phyloP scores from a whole-genome alignment of 371 early-diverging fungal genomes.

The Chytridiales sp. region DNA sequence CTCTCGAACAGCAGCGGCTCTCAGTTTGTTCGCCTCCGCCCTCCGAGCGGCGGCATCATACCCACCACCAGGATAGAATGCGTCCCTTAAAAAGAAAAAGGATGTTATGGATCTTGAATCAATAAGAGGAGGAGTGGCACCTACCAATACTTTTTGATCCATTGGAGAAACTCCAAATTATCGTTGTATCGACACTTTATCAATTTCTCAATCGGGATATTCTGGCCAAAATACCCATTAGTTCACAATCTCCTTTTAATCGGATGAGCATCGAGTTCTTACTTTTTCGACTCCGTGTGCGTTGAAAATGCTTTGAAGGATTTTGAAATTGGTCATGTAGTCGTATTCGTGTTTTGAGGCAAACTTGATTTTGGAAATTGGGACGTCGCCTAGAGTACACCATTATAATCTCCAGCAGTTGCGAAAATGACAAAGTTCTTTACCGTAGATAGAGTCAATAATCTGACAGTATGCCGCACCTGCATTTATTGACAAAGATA shows the following conservation, averaged over 20 bases:
- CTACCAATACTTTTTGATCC: constrained; percentile 78
- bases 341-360: constrained; percentile 82
- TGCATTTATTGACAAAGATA: constrained; percentile 10
- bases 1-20: too few relatives aligned
- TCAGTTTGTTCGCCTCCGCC: too few relatives aligned
- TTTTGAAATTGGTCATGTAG: constrained; percentile 80
- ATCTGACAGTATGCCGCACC: constrained; percentile 85
- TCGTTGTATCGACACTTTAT: constrained; percentile 88
- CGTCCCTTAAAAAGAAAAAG: constrained; percentile 57
- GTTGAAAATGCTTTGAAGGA: constrained; percentile 74
- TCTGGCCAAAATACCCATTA: constrained; percentile 11
- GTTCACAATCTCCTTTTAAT: not conserved
- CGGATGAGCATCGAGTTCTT: not conserved
- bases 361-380: constrained; percentile 76
- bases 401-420: too few relatives aligned
- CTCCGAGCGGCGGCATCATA: constrained; percentile 77
- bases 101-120: too few relatives aligned
- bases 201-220: constrained; percentile 75
- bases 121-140: too few relatives aligned
- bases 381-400: constrained; percentile 48
- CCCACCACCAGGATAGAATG: constrained; percentile 65
- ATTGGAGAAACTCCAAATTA: constrained; percentile 89
- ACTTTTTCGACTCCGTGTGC: constrained; percentile 63
- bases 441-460: constrained; percentile 79
- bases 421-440: constrained; percentile 5